Evolutionary conservation across 257 asterid species (phyloP), one percentile per base, ranked within the genome.

Genomic region (Eustoma russellianum): DNA sequence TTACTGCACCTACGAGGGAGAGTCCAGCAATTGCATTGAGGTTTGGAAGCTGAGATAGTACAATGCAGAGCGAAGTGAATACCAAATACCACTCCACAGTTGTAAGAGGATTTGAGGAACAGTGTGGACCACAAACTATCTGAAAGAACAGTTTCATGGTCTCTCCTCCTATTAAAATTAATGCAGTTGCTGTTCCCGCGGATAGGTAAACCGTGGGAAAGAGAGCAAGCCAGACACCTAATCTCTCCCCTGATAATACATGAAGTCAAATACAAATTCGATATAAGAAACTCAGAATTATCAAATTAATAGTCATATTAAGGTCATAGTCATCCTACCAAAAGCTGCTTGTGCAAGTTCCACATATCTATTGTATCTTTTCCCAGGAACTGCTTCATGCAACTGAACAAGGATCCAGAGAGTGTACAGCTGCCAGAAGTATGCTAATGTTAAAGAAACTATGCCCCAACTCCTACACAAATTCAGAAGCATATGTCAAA

Each of bases 321-420:
- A 11, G 33, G 33, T 16, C 24, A 40, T 11, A 7, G 54, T 33
- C 34, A 41, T 30, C 70, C 33, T 38, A 85, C 99, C 99, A 53
- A 92, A 92, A 44, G 99, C 99, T 47, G 97, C 99, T 66, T 92
- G 93, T 14, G 99, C 99, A 14, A 92, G 94, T 65, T 92, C 97
- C 2, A 92, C 97, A 16, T 92, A 88, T 92, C 97, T 71, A 72
- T 88, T 92, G 68, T 92, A 92, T 75, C 99, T 69, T 68, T 92
- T 92, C 38, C 99, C 99, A 0, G 99, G 99, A 56, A 92, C 95
- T 45, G 99, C 99, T 78, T 92, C 99, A 55, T 92, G 99, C 47
- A 92, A 74, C 76, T 88, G 99, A 68, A 92, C 99, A n/a, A 92
- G 85, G 69, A 92, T 74, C 97, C 99, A 88, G 66, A 88, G 46